Evolutionary conservation across 352 stramenopile species (phyloP).

Genomic region (Globisporangium orthogonon): DNA sequence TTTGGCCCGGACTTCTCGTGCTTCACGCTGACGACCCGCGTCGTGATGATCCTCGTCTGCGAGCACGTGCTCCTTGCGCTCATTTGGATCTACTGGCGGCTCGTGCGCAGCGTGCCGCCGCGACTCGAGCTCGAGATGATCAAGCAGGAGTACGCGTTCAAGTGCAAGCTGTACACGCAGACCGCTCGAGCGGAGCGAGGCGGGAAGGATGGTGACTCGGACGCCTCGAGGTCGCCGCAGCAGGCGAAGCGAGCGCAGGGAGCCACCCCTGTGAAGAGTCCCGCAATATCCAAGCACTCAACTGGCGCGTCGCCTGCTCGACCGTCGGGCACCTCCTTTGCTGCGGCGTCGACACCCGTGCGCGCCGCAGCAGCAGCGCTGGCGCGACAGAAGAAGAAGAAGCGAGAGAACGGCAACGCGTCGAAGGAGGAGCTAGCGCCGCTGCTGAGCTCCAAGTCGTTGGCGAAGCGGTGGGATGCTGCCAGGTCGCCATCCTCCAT

Average conservation of each 20-base stretch:
- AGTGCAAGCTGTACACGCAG: slow-evolving; percentile 59
- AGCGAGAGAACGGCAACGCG: neutral
- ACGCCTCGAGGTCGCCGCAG: neutral
- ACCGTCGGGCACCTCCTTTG: neutral
- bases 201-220: slow-evolving; percentile 2
- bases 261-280: neutral
- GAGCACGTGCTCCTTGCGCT: slow-evolving; percentile 53
- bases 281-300: slow-evolving; percentile 15
- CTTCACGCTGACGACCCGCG: slow-evolving; percentile 66
- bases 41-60: slow-evolving; percentile 75
- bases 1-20: slow-evolving; percentile 74
- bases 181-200: slow-evolving; percentile 15
- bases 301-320: slow-evolving; percentile 1
- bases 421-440: slow-evolving; percentile 55
- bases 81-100: slow-evolving; percentile 69
- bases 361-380: slow-evolving; percentile 1
- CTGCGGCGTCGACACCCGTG: slow-evolving; percentile 10
- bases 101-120: slow-evolving; percentile 50
- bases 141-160: slow-evolving; percentile 69
- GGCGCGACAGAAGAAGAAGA: slow-evolving; percentile 8
- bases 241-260: slow-evolving; percentile 2
- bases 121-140: slow-evolving; percentile 59
- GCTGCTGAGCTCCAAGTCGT: slow-evolving; percentile 43
- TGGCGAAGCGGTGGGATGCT: slow-evolving; percentile 46
- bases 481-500: slow-evolving; percentile 4